Conservation (phyloP, 371 early-diverging fungal genomes). For the Funneliformis caledonium region DNA sequence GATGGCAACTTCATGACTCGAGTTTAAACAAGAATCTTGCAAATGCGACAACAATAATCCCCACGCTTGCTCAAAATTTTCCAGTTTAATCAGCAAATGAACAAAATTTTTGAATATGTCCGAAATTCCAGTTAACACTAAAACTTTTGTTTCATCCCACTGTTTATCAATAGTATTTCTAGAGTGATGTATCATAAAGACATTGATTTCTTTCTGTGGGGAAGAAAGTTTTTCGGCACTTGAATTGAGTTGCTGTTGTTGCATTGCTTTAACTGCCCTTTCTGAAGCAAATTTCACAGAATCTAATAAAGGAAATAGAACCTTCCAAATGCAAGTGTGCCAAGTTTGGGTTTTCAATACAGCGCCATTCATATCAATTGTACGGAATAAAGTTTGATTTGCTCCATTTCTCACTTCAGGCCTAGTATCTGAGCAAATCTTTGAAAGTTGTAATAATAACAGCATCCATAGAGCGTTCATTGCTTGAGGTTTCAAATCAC, state of each 20-base stretch:
- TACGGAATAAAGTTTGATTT: conserved; percentile 92
- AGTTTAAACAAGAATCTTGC: conserved; percentile 70
- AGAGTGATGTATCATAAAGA: conserved; percentile 66
- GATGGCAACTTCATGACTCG: conserved; percentile 77
- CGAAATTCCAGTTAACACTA: conserved; percentile 79
- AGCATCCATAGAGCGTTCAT: conserved; percentile 85
- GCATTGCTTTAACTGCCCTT: conserved; percentile 49
- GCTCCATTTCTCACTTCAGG: conserved; percentile 95
- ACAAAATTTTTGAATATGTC: conserved; percentile 74
- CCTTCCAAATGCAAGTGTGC: conserved; percentile 87
- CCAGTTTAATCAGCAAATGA: conserved; percentile 58
- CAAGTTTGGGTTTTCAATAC: conserved; percentile 73
- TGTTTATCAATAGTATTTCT: conserved; percentile 81
- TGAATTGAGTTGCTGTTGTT: conserved; percentile 42
- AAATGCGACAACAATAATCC: conserved; percentile 72
- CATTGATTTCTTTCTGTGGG: conserved; percentile 33
- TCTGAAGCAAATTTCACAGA: conserved; percentile 64
- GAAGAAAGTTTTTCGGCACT: conserved; percentile 41
- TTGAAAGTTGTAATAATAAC: conserved; percentile 78
- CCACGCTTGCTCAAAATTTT: conserved; percentile 70
- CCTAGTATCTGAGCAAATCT: conserved; percentile 83
- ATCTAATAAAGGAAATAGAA: conserved; percentile 89
- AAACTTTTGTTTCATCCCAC: conserved; percentile 95
- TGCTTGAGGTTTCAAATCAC: conserved; percentile 54
- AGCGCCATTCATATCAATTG: conserved; percentile 85